Conservation (phyloP, 495 filamentous ascomycete genomes). For the Peziza echinospora region DNA sequence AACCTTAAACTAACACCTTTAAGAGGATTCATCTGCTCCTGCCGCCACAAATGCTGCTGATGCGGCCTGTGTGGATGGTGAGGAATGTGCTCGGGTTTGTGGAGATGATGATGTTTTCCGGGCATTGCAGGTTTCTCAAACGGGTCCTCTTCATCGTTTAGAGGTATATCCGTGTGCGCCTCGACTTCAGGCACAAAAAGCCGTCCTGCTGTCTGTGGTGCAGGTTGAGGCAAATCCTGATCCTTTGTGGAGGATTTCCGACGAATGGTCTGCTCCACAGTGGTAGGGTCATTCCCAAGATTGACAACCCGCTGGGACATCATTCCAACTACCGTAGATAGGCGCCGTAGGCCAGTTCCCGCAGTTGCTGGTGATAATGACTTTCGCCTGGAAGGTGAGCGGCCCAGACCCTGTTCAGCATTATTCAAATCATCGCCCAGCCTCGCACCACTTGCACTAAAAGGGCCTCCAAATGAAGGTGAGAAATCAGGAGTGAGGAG, state of each 20-base stretch:
- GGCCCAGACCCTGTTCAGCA: slow-evolving; percentile 30
- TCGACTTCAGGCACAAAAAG: neutral
- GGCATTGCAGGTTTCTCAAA: slow-evolving; percentile 26
- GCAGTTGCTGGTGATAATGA: slow-evolving; percentile 26
- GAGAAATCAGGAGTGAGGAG: slow-evolving; percentile 14
- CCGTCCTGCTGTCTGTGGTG: slow-evolving; percentile 21
- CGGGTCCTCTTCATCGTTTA: neutral
- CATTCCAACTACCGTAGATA: slow-evolving; percentile 69
- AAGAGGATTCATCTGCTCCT: slow-evolving; percentile 51
- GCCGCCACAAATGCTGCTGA: neutral
- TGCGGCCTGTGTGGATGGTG: neutral
- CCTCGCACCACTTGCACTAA: slow-evolving; percentile 33
- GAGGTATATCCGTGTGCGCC: neutral
- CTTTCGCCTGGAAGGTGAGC: slow-evolving; percentile 34
- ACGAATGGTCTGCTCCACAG: slow-evolving; percentile 52
- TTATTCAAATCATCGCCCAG: slow-evolving; percentile 41
- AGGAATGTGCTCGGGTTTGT: neutral
- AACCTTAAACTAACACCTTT: slow-evolving; percentile 71
- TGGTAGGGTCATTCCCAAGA: slow-evolving; percentile 60
- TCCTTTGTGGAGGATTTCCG: slow-evolving; percentile 35
- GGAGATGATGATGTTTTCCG: slow-evolving; percentile 19
- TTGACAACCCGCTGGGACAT: slow-evolving; percentile 98
- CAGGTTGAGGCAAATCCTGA: slow-evolving; percentile 14
- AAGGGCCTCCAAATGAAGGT: slow-evolving; percentile 38
- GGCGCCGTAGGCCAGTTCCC: slow-evolving; percentile 51